Evolutionary conservation across 768 basidiomycete species (phyloP).

Genomic region (Amanita jacksonii): DNA sequence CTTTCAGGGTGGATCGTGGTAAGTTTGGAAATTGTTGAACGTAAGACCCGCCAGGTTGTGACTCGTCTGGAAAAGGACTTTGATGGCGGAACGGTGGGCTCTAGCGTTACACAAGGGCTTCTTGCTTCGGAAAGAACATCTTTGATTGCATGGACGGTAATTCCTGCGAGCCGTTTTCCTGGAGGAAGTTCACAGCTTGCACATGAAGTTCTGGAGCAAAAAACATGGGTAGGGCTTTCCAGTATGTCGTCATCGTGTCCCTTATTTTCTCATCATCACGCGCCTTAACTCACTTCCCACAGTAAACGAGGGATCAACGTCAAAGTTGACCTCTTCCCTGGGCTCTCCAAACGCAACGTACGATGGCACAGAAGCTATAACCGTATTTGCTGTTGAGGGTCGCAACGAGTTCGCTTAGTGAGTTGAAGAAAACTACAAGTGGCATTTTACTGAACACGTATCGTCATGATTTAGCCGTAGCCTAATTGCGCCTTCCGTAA

Average conservation of each 20-base stretch:
- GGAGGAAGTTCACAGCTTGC: constrained; percentile 33
- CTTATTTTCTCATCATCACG: no score
- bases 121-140: constrained; percentile 14
- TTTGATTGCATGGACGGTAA: constrained; percentile 36
- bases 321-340: constrained; percentile 27
- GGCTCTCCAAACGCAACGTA: constrained; percentile 32
- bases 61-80: constrained; percentile 36
- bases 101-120: constrained; percentile 31
- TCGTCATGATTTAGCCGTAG: constrained; percentile 15
- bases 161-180: constrained; percentile 34
- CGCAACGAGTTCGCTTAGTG: constrained; percentile 55
- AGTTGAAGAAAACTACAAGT: constrained; percentile 14
- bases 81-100: constrained; percentile 45
- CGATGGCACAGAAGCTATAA: constrained; percentile 39
- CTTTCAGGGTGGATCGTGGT: constrained; percentile 48
- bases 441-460: neutral
- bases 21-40: constrained; percentile 13
- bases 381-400: constrained; percentile 36
- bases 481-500: constrained; percentile 23
- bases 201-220: constrained; percentile 37
- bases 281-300: neutral
- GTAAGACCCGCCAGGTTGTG: neutral
- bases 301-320: constrained; percentile 35
- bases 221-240: constrained; percentile 44
- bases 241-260: constrained; percentile 36